Evolutionary conservation across 257 asterid genomes (phyloP).

Genomic region (Nicotiana obtusifolia): DNA sequence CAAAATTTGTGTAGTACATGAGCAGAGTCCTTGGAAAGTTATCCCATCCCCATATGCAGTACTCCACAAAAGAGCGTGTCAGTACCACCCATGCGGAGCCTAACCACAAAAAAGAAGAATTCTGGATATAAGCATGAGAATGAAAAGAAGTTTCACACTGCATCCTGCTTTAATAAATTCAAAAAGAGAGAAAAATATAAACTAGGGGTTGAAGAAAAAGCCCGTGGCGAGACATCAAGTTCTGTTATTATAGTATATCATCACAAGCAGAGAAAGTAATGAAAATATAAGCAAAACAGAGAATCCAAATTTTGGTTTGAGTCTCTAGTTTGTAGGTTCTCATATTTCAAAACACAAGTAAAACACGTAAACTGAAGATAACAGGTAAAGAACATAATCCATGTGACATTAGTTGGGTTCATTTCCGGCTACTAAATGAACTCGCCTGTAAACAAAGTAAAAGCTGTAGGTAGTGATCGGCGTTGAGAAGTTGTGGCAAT

Average conservation of each 20-base stretch:
- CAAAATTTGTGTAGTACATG: slow-evolving; percentile 82
- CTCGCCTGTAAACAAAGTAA: slow-evolving; percentile 84
- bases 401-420: not conserved
- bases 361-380: not conserved
- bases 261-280: not conserved
- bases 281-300: not conserved
- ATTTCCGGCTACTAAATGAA: not conserved
- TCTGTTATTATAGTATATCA: not conserved
- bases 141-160: not conserved
- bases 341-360: not conserved
- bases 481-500: slow-evolving; percentile 84
- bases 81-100: slow-evolving; percentile 98
- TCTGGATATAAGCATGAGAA: not conserved
- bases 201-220: not conserved
- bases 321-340: not conserved
- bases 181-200: not conserved
- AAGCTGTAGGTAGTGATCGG: slow-evolving; percentile 84
- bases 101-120: slow-evolving; percentile 13
- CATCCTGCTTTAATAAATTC: not conserved
- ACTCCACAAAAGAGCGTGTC: slow-evolving; percentile 77
- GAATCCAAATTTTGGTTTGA: not conserved
- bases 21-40: slow-evolving; percentile 88
- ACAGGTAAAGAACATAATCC: not conserved
- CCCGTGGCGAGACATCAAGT: not conserved
- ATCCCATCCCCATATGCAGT: slow-evolving; percentile 98